phyloP scores from a whole-genome alignment of 1,284 basidiomycete genomes.

The Sanguinoderma infundibulare region DNA sequence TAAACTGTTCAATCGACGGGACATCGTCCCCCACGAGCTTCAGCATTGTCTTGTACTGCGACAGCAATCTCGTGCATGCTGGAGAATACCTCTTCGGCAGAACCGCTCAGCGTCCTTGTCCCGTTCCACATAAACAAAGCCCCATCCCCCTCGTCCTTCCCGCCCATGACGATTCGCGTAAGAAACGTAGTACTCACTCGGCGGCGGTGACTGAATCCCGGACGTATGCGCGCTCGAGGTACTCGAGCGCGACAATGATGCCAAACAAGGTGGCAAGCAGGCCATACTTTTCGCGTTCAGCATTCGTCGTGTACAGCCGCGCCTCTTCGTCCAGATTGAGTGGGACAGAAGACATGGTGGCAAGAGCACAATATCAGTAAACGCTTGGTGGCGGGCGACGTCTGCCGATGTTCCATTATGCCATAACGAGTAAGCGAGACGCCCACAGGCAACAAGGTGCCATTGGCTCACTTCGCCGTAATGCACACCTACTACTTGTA shows the following conservation, averaged over 20 bases:
- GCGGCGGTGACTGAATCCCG: slow-evolving; percentile 89
- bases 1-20: slow-evolving; percentile 86
- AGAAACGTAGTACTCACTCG: slow-evolving; percentile 67
- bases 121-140: background rate
- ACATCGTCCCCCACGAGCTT: slow-evolving; percentile 91
- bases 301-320: slow-evolving; percentile 85
- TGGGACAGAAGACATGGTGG: slow-evolving; percentile 33
- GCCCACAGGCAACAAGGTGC: too few species aligned
- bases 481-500: too few species aligned
- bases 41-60: slow-evolving; percentile 97
- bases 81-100: slow-evolving; percentile 86
- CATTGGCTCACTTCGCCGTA: too few species aligned
- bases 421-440: too few species aligned
- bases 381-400: too few species aligned
- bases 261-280: slow-evolving; percentile 91
- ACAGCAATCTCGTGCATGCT: slow-evolving; percentile 89
- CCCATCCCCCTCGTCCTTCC: background rate
- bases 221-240: slow-evolving; percentile 95
- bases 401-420: too few species aligned
- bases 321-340: slow-evolving; percentile 90
- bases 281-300: slow-evolving; percentile 90
- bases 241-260: slow-evolving; percentile 91
- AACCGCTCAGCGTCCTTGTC: slow-evolving; percentile 22
- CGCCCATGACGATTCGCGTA: background rate
- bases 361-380: too few species aligned